phyloP scores from a whole-genome alignment of 495 filamentous ascomycete genomes.

The Penicillium mononematosum region DNA sequence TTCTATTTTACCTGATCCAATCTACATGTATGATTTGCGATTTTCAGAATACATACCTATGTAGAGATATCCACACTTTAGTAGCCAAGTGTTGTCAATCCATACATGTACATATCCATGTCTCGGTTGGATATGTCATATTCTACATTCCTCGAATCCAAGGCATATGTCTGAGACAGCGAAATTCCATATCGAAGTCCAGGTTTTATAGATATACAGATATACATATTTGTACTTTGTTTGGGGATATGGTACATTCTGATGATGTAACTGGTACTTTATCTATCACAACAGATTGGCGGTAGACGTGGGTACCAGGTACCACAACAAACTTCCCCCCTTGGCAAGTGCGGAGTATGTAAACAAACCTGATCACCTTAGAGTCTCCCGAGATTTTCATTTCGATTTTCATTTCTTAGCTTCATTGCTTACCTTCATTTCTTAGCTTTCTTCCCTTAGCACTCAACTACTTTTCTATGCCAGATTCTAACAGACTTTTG shows the following conservation, averaged over 20 bases:
- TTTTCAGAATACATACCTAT: neutral
- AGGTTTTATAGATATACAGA: constrained; percentile 13
- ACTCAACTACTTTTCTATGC: neutral
- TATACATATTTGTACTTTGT: constrained; percentile 8
- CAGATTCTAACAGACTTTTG: constrained; percentile 2
- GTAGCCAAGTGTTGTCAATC: neutral
- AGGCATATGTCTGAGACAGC: constrained; percentile 24
- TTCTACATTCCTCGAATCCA: constrained; percentile 11
- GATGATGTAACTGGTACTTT: constrained; percentile 8
- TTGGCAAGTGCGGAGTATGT: constrained; percentile 33
- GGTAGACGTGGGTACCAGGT: constrained; percentile 10
- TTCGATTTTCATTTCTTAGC: neutral
- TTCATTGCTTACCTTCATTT: neutral
- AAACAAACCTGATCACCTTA: constrained; percentile 21
- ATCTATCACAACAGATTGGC: neutral
- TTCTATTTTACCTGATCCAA: constrained; percentile 4
- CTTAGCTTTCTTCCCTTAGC: neutral
- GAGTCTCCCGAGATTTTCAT: neutral
- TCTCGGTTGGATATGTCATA: neutral
- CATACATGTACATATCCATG: neutral
- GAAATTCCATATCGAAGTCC: constrained; percentile 13
- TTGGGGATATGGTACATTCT: constrained; percentile 5
- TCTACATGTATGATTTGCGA: neutral
- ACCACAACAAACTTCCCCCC: constrained; percentile 34
- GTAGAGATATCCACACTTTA: neutral